Evolutionary conservation across 345 rosid species (phyloP), one percentile per base, ranked within the genome.

Genomic region (Mercurialis annua): DNA sequence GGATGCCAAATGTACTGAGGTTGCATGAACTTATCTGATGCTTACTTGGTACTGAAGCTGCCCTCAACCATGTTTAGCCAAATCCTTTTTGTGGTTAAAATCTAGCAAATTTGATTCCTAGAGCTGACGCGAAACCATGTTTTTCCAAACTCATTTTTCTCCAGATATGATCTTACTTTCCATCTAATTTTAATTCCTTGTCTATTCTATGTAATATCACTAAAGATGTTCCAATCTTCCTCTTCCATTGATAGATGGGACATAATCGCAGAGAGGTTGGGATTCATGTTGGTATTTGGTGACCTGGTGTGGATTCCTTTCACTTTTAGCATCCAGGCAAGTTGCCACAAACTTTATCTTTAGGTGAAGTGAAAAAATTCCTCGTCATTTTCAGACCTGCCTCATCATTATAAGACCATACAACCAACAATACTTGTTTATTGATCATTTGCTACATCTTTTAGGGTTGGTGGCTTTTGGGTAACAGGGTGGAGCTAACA

Each of bases 281-380:
- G 97, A 46, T 94, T 91, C 85, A 94, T 94, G 96, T 71, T 94
- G 76, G 97, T 91, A 5, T 91, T 91, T 77, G 99, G 97, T 58
- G 99, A 94, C 84, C 83, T 93, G 20, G 78, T 90, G 61, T 90
- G 94, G 94, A 93, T 89, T 78, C 97, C 98, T 77, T 89, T 90
- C 85, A 86, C 95, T 42, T 89, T 93, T 73, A 93, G 94, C 81
- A 93, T 93, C 77, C 98, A 87, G 97, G 98, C 72, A 87, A 62
- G 82, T 85, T 55, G 59, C 20, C 66, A 2, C 47, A 54, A 64
- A 59, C 75, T 38, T 60, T 56, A 57, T 47, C 51, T 57, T 42
- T 66, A 12, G 56, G 49, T 48, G 42, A 31, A 17, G 59, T 38
- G 52, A 27, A 53, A 48, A 11, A 31, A 48, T n/a, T 43, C 49